Percentiles rank a stretch among this genome's conserved stretches.
Evolutionary conservation across 306 rosid genomes (phyloP).

Genomic region (Astragalus membranaceus): DNA sequence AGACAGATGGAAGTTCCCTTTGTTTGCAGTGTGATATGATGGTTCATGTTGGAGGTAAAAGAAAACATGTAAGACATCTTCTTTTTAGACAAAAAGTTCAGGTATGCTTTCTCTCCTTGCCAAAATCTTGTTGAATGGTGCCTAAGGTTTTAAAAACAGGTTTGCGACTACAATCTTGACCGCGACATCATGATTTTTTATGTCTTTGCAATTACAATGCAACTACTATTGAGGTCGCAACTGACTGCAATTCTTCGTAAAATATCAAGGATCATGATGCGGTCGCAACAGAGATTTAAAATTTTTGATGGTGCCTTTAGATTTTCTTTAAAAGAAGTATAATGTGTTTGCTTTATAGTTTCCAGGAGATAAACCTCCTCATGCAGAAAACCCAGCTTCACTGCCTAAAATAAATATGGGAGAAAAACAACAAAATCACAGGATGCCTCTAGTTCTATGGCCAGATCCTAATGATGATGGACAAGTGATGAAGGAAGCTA

Average conservation of each 20-base stretch:
- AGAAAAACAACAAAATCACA: conserved; percentile 46
- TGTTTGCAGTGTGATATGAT: conserved; percentile 75
- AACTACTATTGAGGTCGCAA: too few species aligned
- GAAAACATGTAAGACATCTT: conserved; percentile 76
- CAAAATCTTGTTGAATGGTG: not conserved
- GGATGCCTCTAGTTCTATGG: conserved; percentile 22
- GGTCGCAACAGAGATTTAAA: too few species aligned
- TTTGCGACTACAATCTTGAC: too few species aligned
- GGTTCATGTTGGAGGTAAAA: conserved; percentile 84
- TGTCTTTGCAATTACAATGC: too few species aligned
- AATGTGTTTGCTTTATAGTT: conserved; percentile 42
- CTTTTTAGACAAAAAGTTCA: conserved; percentile 74
- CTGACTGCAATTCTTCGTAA: too few species aligned
- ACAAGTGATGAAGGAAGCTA: conserved; percentile 38
- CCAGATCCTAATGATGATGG: conserved; percentile 46
- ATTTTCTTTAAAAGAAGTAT: not conserved
- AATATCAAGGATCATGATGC: too few species aligned
- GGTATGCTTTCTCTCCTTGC: conserved; percentile 49
- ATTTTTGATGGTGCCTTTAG: not conserved
- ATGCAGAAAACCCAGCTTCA: conserved; percentile 29
- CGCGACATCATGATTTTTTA: too few species aligned
- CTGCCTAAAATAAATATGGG: conserved; percentile 28
- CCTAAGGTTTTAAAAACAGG: too few species aligned
- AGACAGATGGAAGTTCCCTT: conserved; percentile 76
- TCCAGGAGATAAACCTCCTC: conserved; percentile 66